Base-by-base conservation (phyloP, 1,284 basidiomycete species). In the Erythrobasidium hasegawianum region DNA sequence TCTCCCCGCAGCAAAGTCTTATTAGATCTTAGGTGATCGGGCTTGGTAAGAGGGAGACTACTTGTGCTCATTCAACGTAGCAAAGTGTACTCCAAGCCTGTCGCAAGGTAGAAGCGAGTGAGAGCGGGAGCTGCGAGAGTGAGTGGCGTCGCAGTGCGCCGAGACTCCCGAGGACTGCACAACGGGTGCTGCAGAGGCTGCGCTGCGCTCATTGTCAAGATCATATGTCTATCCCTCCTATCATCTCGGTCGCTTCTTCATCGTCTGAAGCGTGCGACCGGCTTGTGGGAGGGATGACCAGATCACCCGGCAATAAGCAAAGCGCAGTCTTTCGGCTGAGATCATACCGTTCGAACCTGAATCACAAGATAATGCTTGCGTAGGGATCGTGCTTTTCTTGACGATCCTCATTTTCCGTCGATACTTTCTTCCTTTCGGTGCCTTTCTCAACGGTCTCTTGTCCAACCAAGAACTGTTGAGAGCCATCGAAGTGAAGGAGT, bases 341-440 rank as follows among this genome's bases (percentile, higher is more conserved):
- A 91, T 87, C 70, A 90, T 84, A 91, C 89, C 89, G 89, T 86
- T 84, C 79, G 87, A 89, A 90, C 89, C 87, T 90, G 89, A 88
- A 83, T 87, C 89, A 88, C 83, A 87, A 65, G 85, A 88, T 84
- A 69, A 90, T 82, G 89, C 88, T 87, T 89, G 89, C 89, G 88
- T 88, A 77, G 90, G 88, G 88, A 88, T 89, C 89, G 87, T 82
- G 81, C 83, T 82, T 82, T 87, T 74, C 76, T 76, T 70, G 75
- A 74, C 78, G 72, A 79, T 78, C 41, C 24, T 39, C 26, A 20
- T n/a, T 40, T 40, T 27, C 50, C 54, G 10, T 20, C 41, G 1
- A 33, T n/a, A 59, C 50, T 18, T 14, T 54, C 33, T 49, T 56
- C 54, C 27, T 33, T 40, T 58, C 41, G 24, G 3, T 2, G 33